Conservation (phyloP, 2,329 filamentous ascomycete genomes). For the Chrysosporium queenslandicum region DNA sequence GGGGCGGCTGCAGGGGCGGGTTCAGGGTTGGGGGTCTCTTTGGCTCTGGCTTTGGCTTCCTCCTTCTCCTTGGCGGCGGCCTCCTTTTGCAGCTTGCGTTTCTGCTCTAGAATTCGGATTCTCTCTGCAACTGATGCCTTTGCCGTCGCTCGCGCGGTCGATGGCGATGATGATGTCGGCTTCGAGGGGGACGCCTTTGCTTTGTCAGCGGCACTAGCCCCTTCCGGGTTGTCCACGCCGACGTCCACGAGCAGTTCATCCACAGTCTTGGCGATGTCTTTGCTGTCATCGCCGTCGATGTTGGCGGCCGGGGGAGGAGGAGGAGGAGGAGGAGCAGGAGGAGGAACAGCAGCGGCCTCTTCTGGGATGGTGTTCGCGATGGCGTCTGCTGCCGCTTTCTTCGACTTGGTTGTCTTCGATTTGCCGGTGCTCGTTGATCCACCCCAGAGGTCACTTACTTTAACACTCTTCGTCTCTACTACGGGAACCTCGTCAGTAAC, state of each 20-base stretch:
- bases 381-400: background rate
- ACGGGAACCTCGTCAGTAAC: constrained; percentile 22
- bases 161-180: constrained; percentile 32
- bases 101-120: constrained; percentile 41
- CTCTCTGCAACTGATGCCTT: constrained; percentile 45
- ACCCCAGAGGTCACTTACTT: constrained; percentile 5
- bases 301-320: no score
- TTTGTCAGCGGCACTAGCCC: constrained; percentile 28
- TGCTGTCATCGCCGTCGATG: background rate
- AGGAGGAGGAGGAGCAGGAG: no score
- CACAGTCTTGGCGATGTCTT: constrained; percentile 24
- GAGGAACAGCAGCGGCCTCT: no score
- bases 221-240: constrained; percentile 25
- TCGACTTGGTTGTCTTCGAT: constrained; percentile 7
- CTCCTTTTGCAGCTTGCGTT: constrained; percentile 33
- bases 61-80: constrained; percentile 28
- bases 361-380: background rate
- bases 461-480: constrained; percentile 26
- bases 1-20: constrained; percentile 22
- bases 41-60: constrained; percentile 32
- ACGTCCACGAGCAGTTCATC: constrained; percentile 27
- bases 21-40: constrained; percentile 25
- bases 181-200: constrained; percentile 30
- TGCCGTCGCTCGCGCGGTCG: constrained; percentile 28
- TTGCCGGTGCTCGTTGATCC: constrained; percentile 2